Percentiles rank a stretch among this genome's conserved stretches.
Evolutionary conservation across 1,284 basidiomycete species (phyloP).

Genomic region (Leccinum fallax): DNA sequence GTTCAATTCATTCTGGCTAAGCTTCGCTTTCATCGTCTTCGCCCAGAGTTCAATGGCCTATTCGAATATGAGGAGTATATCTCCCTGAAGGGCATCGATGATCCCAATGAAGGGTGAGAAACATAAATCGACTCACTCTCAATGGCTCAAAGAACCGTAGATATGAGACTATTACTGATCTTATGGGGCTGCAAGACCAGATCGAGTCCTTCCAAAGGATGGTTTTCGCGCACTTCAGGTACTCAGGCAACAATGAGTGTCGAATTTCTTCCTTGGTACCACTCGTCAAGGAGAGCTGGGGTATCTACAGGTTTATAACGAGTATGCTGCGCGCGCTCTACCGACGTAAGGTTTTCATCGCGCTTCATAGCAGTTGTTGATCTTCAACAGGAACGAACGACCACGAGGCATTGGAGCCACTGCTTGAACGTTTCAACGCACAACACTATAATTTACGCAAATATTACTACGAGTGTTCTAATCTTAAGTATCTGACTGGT

Average conservation of each 20-base stretch:
- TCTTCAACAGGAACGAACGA: conserved; percentile 76
- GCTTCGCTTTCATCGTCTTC: conserved; percentile 89
- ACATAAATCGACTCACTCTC: conserved; percentile 4
- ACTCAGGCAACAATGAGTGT: conserved; percentile 92
- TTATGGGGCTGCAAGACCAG: conserved; percentile 95
- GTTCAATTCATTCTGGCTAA: conserved; percentile 95
- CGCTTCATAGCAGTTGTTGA: conserved; percentile 9
- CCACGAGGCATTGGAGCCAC: conserved; percentile 82
- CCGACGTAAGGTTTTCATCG: conserved; percentile 61
- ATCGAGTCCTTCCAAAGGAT: conserved; percentile 97
- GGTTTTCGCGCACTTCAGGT: conserved; percentile 90
- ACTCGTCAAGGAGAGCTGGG: conserved; percentile 37
- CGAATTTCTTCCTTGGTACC: conserved; percentile 38
- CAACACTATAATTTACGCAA: conserved; percentile 88
- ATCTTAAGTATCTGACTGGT: conserved; percentile 93
- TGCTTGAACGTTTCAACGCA: conserved; percentile 81
- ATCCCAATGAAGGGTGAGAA: conserved; percentile 95
- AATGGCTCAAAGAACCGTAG: conserved; percentile 44
- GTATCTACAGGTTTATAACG: conserved; percentile 96
- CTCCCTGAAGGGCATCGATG: conserved; percentile 92
- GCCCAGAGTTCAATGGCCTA: conserved; percentile 90
- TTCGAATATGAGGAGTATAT: conserved; percentile 74
- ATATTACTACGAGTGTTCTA: conserved; percentile 98
- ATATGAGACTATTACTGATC: conserved; percentile 93
- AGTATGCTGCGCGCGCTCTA: conserved; percentile 97